Conservation (phyloP, 2,329 filamentous ascomycete species). For the Botrytis hyacinthi region DNA sequence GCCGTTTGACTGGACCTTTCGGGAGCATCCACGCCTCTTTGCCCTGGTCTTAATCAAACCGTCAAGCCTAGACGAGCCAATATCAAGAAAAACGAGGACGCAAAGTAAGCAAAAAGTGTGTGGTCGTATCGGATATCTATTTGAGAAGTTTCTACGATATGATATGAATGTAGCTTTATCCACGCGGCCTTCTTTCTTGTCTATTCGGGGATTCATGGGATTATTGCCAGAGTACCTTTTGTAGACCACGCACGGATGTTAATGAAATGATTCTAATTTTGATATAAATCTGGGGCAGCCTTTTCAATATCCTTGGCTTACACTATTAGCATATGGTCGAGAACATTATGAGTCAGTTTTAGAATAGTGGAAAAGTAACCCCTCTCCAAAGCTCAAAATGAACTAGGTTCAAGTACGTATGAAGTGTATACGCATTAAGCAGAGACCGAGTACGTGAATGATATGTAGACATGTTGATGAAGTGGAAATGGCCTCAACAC, state of each 20-base stretch:
- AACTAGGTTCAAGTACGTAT: conserved; percentile 15
- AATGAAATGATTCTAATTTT: not conserved
- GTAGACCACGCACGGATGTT: not conserved
- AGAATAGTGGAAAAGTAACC: conserved; percentile 8
- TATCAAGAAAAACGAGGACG: not conserved
- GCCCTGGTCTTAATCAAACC: conserved; percentile 6
- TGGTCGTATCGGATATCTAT: conserved; percentile 2
- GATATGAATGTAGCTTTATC: not conserved
- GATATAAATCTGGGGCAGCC: conserved; percentile 13
- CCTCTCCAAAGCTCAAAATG: not conserved
- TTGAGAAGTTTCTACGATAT: not conserved
- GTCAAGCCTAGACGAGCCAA: conserved; percentile 6
- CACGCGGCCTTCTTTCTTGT: conserved; percentile 14
- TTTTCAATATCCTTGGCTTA: conserved; percentile 11
- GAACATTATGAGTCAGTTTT: conserved; percentile 20
- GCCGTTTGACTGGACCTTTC: conserved; percentile 27
- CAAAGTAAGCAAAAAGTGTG: not conserved
- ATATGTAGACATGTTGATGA: not conserved
- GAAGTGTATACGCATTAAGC: conserved; percentile 13
- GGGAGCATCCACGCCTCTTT: conserved; percentile 8
- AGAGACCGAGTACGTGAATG: not conserved
- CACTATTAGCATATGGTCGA: conserved; percentile 14
- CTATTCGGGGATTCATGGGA: not conserved
- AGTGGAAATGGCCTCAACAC: conserved; percentile 8
- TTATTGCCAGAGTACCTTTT: not conserved